Conservation (phyloP, 1,139 yeast genomes). For the Pneumocystis carinii region DNA sequence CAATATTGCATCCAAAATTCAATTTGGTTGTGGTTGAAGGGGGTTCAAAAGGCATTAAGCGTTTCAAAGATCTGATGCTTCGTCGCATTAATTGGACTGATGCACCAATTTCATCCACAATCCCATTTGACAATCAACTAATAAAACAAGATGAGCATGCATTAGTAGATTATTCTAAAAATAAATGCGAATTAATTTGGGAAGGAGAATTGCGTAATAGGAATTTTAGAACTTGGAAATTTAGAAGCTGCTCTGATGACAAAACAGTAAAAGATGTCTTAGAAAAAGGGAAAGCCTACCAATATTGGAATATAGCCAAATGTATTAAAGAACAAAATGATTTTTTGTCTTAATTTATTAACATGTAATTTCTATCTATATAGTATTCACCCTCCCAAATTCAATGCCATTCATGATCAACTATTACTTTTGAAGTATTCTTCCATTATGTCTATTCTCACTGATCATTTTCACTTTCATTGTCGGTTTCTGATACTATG, state of each 20-base stretch:
- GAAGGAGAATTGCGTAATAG: conserved; percentile 49
- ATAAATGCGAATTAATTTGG: conserved; percentile 52
- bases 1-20: conserved; percentile 32
- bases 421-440: background rate
- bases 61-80: conserved; percentile 47
- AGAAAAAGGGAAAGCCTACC: conserved; percentile 37
- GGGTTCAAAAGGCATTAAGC: conserved; percentile 41
- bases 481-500: conserved; percentile 11
- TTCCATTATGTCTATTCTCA: background rate
- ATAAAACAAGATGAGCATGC: conserved; percentile 12
- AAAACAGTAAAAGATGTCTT: conserved; percentile 42
- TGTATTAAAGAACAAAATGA: conserved; percentile 8
- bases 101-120: conserved; percentile 21
- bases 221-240: conserved; percentile 49
- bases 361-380: background rate
- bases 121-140: conserved; percentile 13
- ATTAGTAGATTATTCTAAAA: conserved; percentile 31
- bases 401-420: background rate
- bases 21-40: conserved; percentile 63
- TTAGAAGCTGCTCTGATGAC: conserved; percentile 36
- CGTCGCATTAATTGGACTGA: conserved; percentile 60
- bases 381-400: background rate
- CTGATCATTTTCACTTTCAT: background rate
- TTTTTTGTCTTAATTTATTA: background rate
- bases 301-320: conserved; percentile 43